These are phyloP conservation scores for Botryotinia calthae DNA, from an alignment of 2,329 filamentous ascomycete species.

Conservation along the genomic window DNA sequence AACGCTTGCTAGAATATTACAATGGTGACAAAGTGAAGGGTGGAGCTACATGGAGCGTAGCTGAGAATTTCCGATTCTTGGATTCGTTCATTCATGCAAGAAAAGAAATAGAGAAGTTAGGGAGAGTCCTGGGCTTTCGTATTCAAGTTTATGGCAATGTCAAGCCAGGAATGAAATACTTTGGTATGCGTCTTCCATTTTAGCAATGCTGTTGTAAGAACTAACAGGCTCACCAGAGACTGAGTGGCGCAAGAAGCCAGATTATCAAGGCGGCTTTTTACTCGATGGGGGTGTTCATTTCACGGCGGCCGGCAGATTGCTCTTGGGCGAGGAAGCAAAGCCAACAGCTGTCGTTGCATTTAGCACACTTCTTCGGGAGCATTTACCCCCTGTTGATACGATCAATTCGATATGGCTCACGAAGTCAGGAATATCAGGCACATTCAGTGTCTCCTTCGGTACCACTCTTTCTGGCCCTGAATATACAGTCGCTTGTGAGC, in stretches of 20 bases:
- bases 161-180: conserved; percentile 48
- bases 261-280: conserved; percentile 73
- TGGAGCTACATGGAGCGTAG: conserved; percentile 55
- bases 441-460: conserved; percentile 37
- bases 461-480: conserved; percentile 36
- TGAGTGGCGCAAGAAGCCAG: conserved; percentile 64
- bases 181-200: conserved; percentile 23
- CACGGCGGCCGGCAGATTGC: conserved; percentile 58
- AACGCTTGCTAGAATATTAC: conserved; percentile 50
- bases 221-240: conserved; percentile 41
- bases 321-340: conserved; percentile 47
- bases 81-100: conserved; percentile 53
- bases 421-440: conserved; percentile 35
- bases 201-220: too few relatives aligned
- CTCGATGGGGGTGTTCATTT: conserved; percentile 76
- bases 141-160: conserved; percentile 48
- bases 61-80: conserved; percentile 71
- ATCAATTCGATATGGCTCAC: conserved; percentile 39
- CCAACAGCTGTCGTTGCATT: conserved; percentile 33
- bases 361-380: conserved; percentile 32
- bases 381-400: conserved; percentile 38
- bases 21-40: conserved; percentile 39
- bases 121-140: conserved; percentile 54
- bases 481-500: conserved; percentile 37
- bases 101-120: conserved; percentile 50